phyloP scores from a whole-genome alignment of 2,329 filamentous ascomycete genomes.

The Teratosphaeria viscida region DNA sequence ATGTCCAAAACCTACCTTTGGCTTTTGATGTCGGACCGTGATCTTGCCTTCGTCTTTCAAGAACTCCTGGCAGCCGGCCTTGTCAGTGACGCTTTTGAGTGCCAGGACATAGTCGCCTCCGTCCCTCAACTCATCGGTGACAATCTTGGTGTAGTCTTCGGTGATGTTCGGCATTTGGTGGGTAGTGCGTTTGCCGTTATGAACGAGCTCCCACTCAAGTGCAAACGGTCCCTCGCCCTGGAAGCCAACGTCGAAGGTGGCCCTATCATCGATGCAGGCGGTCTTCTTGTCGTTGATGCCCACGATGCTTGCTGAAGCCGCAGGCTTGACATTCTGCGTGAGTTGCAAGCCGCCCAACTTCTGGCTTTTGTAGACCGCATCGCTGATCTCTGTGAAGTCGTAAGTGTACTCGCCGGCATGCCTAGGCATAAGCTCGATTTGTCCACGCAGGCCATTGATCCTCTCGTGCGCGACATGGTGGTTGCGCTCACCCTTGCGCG shows the following conservation, averaged over 20 bases:
- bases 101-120: constrained; percentile 87
- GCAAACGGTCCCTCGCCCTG: constrained; percentile 78
- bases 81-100: constrained; percentile 76
- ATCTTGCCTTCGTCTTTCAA: constrained; percentile 79
- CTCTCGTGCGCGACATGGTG: constrained; percentile 40
- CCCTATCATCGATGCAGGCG: constrained; percentile 73
- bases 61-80: constrained; percentile 73
- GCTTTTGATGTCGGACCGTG: constrained; percentile 76
- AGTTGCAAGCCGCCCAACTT: constrained; percentile 51
- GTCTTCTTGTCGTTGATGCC: constrained; percentile 47
- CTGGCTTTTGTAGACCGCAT: constrained; percentile 66
- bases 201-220: constrained; percentile 84
- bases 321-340: constrained; percentile 86
- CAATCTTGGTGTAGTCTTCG: constrained; percentile 55
- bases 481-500: constrained; percentile 47
- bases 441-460: constrained; percentile 65
- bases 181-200: constrained; percentile 74
- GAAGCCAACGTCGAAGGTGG: constrained; percentile 63
- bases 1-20: constrained; percentile 73
- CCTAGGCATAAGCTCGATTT: constrained; percentile 72
- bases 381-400: constrained; percentile 68
- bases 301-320: constrained; percentile 65
- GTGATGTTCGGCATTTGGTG: constrained; percentile 55
- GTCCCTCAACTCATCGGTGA: constrained; percentile 61
- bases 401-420: constrained; percentile 81